phyloP scores from a whole-genome alignment of 2,329 filamentous ascomycete species.

The Blastomyces percursus region DNA sequence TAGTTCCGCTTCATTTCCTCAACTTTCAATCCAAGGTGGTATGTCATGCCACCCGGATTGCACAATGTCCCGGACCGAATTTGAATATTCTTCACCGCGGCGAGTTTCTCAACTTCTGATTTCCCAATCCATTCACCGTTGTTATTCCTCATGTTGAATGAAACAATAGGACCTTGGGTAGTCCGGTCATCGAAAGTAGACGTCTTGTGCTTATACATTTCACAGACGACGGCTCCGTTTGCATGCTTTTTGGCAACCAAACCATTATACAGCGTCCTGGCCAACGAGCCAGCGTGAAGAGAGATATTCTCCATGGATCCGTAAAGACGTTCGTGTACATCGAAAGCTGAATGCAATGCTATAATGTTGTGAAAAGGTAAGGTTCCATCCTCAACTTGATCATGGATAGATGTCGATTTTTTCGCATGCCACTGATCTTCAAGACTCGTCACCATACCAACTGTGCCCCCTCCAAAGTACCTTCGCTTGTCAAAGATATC shows the following conservation, averaged over 20 bases:
- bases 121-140: slow-evolving; percentile 66
- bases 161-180: slow-evolving; percentile 60
- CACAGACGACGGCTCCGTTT: slow-evolving; percentile 56
- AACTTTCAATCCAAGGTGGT: slow-evolving; percentile 58
- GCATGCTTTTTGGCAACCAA: slow-evolving; percentile 54
- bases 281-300: slow-evolving; percentile 58
- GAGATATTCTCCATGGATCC: slow-evolving; percentile 59
- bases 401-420: slow-evolving; percentile 63
- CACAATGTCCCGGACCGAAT: slow-evolving; percentile 81
- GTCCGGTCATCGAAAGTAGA: slow-evolving; percentile 35
- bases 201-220: slow-evolving; percentile 46
- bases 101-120: slow-evolving; percentile 77
- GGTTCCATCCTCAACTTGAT: slow-evolving; percentile 81
- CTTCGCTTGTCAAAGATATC: slow-evolving; percentile 53
- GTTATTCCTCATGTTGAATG: slow-evolving; percentile 69
- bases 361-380: slow-evolving; percentile 83
- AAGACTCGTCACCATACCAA: slow-evolving; percentile 73
- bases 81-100: slow-evolving; percentile 66
- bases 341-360: slow-evolving; percentile 64
- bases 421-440: slow-evolving; percentile 72
- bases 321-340: slow-evolving; percentile 58
- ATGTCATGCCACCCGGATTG: slow-evolving; percentile 77
- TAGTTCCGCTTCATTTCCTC: slow-evolving; percentile 81
- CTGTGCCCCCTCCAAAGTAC: slow-evolving; percentile 92
- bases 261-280: slow-evolving; percentile 46